Base-by-base conservation (phyloP, 352 stramenopile species). In the Pythium monospermum region DNA sequence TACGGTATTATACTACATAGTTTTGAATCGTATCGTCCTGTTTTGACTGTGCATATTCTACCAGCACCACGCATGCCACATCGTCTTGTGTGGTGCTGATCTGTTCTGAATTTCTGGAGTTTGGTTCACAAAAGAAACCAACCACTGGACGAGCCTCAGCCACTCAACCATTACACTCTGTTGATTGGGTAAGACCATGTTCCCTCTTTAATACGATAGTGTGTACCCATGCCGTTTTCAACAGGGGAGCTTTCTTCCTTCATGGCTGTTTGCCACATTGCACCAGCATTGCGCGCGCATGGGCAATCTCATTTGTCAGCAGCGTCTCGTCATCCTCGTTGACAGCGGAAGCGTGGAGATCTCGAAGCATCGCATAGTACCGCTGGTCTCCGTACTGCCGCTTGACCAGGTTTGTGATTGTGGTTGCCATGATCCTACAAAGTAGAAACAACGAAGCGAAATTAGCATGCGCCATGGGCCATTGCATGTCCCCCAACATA, bases 321-420 rank as follows among this genome's bases (percentile, higher is more conserved):
- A 44, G 40, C 16, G 50, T 56, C 43, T 69, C 70, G 31, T 79
- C 58, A 33, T 77, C 70, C 6, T 44, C 36, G 27, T 77, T 68
- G 6, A 78, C 66, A 16, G 69, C 74, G 13, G 42, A 49, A 11
- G 68, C 54, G 39, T 78, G 73, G 12, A 79, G 47, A 11, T 81
- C 68, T 1, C 63, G 68, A 2, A 83, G 59, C 10, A 70, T 53
- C 7, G 51, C 50, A 3, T 33, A 32, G 57, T 83, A 83, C 1
- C n/a, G 48, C 15, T 64, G 52, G 16, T 33, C 39, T 45, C 61
- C 41, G 30, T 76, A 31, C 0, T 6, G 30, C 7, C 61, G 61
- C 38, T 74, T 76, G 22, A 78, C 40, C 33, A 65, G 45, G 22
- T 59, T 47, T 21, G 52, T 37, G 22, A 83, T 36, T 35, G 70